Evolutionary conservation across 805 yeast genomes (phyloP).

Genomic region (Pichia scutulata): DNA sequence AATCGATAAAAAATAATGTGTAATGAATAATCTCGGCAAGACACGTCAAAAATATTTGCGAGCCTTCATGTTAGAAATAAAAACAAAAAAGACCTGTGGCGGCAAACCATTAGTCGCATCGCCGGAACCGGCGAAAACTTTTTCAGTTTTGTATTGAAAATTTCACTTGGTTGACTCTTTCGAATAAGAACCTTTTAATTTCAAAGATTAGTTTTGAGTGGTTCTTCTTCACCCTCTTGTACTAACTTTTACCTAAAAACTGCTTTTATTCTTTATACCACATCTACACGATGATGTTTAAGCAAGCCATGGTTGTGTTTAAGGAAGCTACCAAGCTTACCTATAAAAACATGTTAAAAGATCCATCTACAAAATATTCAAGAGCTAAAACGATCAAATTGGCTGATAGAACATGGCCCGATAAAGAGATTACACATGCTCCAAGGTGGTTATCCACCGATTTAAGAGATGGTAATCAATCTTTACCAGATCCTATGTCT

Average conservation of each 20-base stretch:
- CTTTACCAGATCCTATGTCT: constrained; percentile 78
- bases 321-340: constrained; percentile 23
- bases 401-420: constrained; percentile 67
- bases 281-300: constrained; percentile 20
- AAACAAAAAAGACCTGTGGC: background rate
- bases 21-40: background rate
- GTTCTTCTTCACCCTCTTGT: background rate
- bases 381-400: constrained; percentile 48
- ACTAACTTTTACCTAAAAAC: background rate
- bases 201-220: background rate
- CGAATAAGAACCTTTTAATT: background rate
- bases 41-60: background rate
- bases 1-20: background rate
- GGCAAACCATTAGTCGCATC: background rate
- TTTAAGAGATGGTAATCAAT: constrained; percentile 75
- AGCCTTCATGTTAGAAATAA: background rate
- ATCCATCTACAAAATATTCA: constrained; percentile 57
- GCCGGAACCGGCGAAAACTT: background rate
- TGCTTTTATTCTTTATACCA: background rate
- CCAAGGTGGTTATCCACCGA: constrained; percentile 81
- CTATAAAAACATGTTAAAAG: constrained; percentile 53
- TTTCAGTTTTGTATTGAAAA: background rate
- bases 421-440: constrained; percentile 54
- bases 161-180: background rate
- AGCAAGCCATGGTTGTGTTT: constrained; percentile 19